These are phyloP conservation scores for Penicillium pancosmium DNA, from an alignment of 495 filamentous ascomycete species.

Conservation along the genomic window DNA sequence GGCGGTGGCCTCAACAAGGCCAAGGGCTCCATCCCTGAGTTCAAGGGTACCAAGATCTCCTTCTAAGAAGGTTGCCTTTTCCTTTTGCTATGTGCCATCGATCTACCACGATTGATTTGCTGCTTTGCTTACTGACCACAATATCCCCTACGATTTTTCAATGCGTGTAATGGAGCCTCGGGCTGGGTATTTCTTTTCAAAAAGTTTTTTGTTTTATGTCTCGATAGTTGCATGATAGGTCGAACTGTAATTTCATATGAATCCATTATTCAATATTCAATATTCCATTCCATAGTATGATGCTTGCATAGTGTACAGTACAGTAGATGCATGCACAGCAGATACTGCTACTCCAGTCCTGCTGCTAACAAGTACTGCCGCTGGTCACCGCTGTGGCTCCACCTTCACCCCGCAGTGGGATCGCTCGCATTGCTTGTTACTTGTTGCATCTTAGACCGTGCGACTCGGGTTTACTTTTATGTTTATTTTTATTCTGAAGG, in stretches of 20 bases:
- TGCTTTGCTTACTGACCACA: slow-evolving; percentile 19
- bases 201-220: slow-evolving; percentile 24
- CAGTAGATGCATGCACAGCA: too few relatives aligned
- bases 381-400: too few relatives aligned
- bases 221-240: slow-evolving; percentile 19
- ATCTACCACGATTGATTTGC: background rate
- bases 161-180: slow-evolving; percentile 25
- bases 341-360: background rate
- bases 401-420: too few relatives aligned
- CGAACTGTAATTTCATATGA: slow-evolving; percentile 28
- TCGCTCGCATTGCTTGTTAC: too few relatives aligned
- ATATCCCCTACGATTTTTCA: slow-evolving; percentile 20
- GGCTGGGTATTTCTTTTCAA: slow-evolving; percentile 15
- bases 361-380: background rate
- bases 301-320: too few relatives aligned
- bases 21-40: slow-evolving; percentile 78
- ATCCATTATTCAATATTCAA: slow-evolving; percentile 1
- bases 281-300: background rate
- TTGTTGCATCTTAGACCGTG: too few relatives aligned
- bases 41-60: slow-evolving; percentile 88
- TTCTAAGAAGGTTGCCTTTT: slow-evolving; percentile 58
- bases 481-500: too few relatives aligned
- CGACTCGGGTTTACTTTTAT: too few relatives aligned
- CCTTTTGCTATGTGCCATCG: slow-evolving; percentile 10
- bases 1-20: slow-evolving; percentile 56